Base-by-base conservation (phyloP, 78 protist genomes). In the Speleostelium caveatum region DNA sequence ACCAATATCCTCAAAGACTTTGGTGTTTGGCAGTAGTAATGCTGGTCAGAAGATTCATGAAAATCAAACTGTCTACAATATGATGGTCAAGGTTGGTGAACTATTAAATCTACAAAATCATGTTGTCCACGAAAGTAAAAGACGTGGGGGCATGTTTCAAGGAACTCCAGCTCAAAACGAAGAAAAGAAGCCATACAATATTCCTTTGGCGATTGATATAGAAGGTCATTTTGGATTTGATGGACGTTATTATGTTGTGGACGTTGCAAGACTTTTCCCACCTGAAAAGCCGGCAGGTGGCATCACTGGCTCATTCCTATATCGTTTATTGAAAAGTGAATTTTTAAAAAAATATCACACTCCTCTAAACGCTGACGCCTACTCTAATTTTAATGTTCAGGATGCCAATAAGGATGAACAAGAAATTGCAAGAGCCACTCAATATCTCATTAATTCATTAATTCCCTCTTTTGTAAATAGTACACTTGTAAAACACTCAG, bases 171-270 rank as follows among this genome's bases (percentile, higher is more conserved):
- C 53, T 14, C 53, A 45, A 45, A n/a, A n/a, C n/a, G 2, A 26
- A 32, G 1, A 45, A n/a, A 39, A 14, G 32, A 39, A 39, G 14
- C 63, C 16, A 26, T 55, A 38, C 24, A 33, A 53, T 38, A 74
- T 74, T 26, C 91, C 91, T 28, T 39, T 83, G 8, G 93, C 93
- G 2, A 61, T 86, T 56, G 93, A 86, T 62, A 86, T 86, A 42
- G 93, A 86, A 61, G 93, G 93, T 41, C 93, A 86, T 49, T 74
- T 72, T 76, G 93, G 87, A 22, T 36, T 22, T 10, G 93, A 86
- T 73, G 93, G 93, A 22, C 22, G 93, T 42, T 86, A 86, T n/a
- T 86, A 86, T 76, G 59, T 86, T 7, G 86, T 80, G 7, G 92
- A 76, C 35, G 36, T 72, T 26, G 93, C 93, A 32, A 35, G 93